Conservation (phyloP, 805 yeast genomes). For the Hanseniaspora mollemarum region DNA sequence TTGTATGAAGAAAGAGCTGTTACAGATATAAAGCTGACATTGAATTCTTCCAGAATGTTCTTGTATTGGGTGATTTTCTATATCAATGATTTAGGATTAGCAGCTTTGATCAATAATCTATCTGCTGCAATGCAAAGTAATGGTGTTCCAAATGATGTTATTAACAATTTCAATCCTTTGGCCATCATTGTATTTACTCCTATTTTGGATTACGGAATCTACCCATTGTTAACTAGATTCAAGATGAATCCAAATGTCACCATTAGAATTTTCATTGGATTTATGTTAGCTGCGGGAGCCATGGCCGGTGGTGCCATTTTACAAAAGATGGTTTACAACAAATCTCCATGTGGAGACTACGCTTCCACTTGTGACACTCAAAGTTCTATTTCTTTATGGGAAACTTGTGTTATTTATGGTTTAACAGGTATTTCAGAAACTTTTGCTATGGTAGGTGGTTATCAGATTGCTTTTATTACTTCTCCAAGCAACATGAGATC, state of each 20-base stretch:
- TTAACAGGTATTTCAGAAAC: slow-evolving; percentile 67
- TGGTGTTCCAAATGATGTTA: slow-evolving; percentile 69
- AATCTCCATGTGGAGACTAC: slow-evolving; percentile 62
- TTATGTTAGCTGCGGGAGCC: slow-evolving; percentile 49
- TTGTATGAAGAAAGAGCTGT: slow-evolving; percentile 35
- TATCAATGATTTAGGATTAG: slow-evolving; percentile 20
- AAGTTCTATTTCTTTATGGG: slow-evolving; percentile 29
- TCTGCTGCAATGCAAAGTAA: slow-evolving; percentile 23
- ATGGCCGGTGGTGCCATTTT: slow-evolving; percentile 70
- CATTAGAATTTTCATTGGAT: slow-evolving; percentile 61
- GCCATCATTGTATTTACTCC: slow-evolving; percentile 69
- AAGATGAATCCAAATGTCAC: slow-evolving; percentile 49
- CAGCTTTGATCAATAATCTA: slow-evolving; percentile 16
- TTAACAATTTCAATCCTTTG: slow-evolving; percentile 65
- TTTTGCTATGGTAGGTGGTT: slow-evolving; percentile 68
- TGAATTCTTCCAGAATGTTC: slow-evolving; percentile 38
- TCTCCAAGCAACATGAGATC: slow-evolving; percentile 51
- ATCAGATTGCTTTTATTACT: slow-evolving; percentile 74
- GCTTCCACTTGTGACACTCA: slow-evolving; percentile 42
- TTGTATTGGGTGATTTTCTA: slow-evolving; percentile 33
- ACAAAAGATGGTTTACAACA: slow-evolving; percentile 54
- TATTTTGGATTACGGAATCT: slow-evolving; percentile 47
- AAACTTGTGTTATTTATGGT: slow-evolving; percentile 42
- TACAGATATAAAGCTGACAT: slow-evolving; percentile 35
- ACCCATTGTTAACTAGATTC: slow-evolving; percentile 40